Evolutionary conservation across 306 rosid species (phyloP), one percentile per base, ranked within the genome.

Genomic region (Myrica gale): DNA sequence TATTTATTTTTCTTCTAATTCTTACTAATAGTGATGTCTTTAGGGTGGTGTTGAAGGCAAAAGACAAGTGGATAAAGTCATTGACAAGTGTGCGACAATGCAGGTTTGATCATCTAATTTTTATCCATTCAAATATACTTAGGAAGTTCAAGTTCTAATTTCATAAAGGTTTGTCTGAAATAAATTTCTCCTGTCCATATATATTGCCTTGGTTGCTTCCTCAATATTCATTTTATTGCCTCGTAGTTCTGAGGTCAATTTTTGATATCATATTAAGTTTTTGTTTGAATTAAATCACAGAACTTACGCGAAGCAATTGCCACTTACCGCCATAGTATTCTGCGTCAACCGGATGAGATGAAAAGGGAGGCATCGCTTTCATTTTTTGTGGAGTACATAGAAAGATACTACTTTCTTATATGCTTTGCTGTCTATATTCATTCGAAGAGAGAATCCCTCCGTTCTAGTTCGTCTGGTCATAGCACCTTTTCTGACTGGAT

Each of bases 21-120:
- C 51, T 71, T 66, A 60, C 52, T 42, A 77, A 69, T 75, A 44
- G 63, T 76, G 47, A 77, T 82, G 73, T 71, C 79, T 80, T 21
- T 81, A 92, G 98, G 98, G 98, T 62, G 96, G 98, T 70, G 92
- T 88, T 82, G 98, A 92, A 78, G 98, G 98, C 63, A 92, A 92
- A 87, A 88, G 92, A 84, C 96, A 92, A 87, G 98, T 92, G 76
- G 98, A 92, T 89, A 87, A 87, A 87, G 94, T 92, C 77, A 92
- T 92, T 74, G 98, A 92, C 86, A 92, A 81, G 81, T 92, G 98
- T 76, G 88, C 98, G 70, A 86, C 96, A 55, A 92, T 92, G 98
- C 98, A 92, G 98, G 98, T 92, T 60, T 73, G 72, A 54, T 55
- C 55, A 66, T 83, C 65, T 72, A 52, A 11, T 74, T 58, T 21